Evolutionary conservation across 2,329 filamentous ascomycete genomes (phyloP).

Genomic region (Fusarium ramigenum): DNA sequence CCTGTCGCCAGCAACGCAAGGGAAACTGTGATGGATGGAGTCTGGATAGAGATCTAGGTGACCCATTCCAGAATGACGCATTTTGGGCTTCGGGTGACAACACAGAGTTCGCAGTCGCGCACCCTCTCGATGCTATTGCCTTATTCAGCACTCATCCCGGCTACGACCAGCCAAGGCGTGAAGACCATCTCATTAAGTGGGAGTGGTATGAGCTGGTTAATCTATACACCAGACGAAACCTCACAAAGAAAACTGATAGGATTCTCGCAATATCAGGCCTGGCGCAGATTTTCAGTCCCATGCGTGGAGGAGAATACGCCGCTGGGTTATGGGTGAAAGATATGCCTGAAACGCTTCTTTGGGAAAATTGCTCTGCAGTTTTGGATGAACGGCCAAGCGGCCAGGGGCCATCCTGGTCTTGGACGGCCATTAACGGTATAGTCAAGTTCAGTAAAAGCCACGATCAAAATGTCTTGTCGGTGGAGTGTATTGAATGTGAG

Average conservation of each 20-base stretch:
- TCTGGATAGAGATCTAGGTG: fast-evolving
- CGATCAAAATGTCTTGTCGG: fast-evolving
- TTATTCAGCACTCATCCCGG: background rate
- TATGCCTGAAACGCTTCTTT: background rate
- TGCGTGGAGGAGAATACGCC: background rate
- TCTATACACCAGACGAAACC: background rate
- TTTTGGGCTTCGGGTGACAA: too few species aligned
- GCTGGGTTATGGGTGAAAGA: background rate
- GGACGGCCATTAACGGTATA: background rate
- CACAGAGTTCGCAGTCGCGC: background rate
- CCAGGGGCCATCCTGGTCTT: background rate
- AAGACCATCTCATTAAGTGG: background rate
- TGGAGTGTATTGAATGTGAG: background rate
- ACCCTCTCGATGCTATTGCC: background rate
- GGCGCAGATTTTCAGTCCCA: background rate
- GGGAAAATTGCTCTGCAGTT: background rate
- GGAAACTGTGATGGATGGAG: background rate
- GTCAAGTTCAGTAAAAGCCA: too few species aligned
- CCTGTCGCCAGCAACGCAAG: background rate
- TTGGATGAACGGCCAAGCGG: fast-evolving
- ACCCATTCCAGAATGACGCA: background rate
- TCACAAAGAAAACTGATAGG: background rate
- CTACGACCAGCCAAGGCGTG: fast-evolving
- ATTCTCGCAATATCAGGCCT: background rate
- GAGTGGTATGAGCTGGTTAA: fast-evolving